These are phyloP conservation scores for Pseudopyricularia javanii DNA, from an alignment of 2,329 filamentous ascomycete genomes.

Conservation along the genomic window DNA sequence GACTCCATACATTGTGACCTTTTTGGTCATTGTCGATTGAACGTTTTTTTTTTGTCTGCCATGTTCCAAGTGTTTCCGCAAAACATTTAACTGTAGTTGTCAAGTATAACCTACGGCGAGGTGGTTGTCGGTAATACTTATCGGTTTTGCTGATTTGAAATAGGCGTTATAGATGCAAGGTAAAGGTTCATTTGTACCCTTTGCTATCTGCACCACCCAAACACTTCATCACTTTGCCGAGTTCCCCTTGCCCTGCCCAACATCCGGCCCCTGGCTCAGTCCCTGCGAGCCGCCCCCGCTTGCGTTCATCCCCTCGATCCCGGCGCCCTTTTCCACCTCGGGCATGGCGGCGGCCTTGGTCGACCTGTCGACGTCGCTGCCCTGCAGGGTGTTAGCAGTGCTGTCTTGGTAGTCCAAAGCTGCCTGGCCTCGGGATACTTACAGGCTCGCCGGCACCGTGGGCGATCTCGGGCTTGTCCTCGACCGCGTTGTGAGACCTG, in stretches of 20 bases:
- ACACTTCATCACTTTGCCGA: neutral
- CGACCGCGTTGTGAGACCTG: constrained; percentile 31
- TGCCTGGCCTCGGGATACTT: constrained; percentile 7
- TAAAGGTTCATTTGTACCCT: neutral
- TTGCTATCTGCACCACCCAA: too few relatives aligned
- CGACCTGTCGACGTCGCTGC: constrained; percentile 26
- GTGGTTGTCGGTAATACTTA: too few relatives aligned
- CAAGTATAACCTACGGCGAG: too few relatives aligned
- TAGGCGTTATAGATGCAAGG: neutral
- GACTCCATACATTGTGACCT: neutral
- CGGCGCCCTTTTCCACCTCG: constrained; percentile 30
- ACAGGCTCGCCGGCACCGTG: constrained; percentile 31
- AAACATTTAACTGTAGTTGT: too few relatives aligned
- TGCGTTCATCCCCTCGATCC: constrained; percentile 23
- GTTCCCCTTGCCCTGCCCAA: constrained; percentile 25
- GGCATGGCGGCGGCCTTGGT: constrained; percentile 37
- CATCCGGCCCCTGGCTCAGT: constrained; percentile 22
- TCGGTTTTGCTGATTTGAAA: too few relatives aligned
- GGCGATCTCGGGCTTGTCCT: constrained; percentile 20
- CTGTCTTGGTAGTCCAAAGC: neutral
- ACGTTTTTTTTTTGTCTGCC: too few relatives aligned
- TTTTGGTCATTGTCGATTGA: too few relatives aligned
- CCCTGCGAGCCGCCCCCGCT: constrained; percentile 32
- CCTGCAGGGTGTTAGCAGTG: constrained; percentile 4
- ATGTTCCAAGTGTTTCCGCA: too few relatives aligned